Base-by-base conservation (phyloP, 169 alveolate genomes). In the Cryptosporidium sp. region DNA sequence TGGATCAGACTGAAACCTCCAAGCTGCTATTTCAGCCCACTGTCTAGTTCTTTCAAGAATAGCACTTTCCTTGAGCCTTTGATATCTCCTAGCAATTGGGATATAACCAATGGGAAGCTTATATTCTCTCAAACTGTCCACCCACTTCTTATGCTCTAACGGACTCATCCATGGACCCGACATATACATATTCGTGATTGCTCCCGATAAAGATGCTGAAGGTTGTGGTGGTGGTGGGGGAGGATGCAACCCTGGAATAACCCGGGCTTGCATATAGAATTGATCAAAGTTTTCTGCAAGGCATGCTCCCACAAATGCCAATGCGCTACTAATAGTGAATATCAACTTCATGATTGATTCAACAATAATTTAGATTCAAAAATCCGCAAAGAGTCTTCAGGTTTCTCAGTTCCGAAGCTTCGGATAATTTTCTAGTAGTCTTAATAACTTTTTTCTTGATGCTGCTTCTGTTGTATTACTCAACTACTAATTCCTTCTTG, bases 1-100 rank as follows among this genome's bases (percentile, higher is more conserved):
- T 16, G 89, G 89, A 31, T 80, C 89, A 23, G 89, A 41, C 33
- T 80, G 89, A 29, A 80, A 80, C n/a, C 89, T 80, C 89, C 89
- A 80, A 29, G 80, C 73, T 6, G 75, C 89, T 29, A 80, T 80
- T 29, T 80, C 89, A 33, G 80, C 74, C 89, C 89, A 80, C 33
- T 80, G 89, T 52, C 89, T 80, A 7, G 89, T 10, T 62, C 89
- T 80, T 37, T 80, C 89, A 50, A 65, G n/a, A 18, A 80, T 29
- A 1, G 89, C 74, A 61, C 55, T 80, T 21, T 80, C 89, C 21
- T 65, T 80, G 10, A 65, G 23, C 39, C 89, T 80, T 48, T 80
- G 89, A 41, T 80, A 80, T 31, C 89, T 61, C 62, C 89, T 80
- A 4, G 89, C 59, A 10, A 80, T 26, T 41, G 89, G 89, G 14